A percentile compares a stretch with the other conserved stretches of the same genome.
Conservation (phyloP, 805 yeast species). For the Saturnispora zaruensis region DNA sequence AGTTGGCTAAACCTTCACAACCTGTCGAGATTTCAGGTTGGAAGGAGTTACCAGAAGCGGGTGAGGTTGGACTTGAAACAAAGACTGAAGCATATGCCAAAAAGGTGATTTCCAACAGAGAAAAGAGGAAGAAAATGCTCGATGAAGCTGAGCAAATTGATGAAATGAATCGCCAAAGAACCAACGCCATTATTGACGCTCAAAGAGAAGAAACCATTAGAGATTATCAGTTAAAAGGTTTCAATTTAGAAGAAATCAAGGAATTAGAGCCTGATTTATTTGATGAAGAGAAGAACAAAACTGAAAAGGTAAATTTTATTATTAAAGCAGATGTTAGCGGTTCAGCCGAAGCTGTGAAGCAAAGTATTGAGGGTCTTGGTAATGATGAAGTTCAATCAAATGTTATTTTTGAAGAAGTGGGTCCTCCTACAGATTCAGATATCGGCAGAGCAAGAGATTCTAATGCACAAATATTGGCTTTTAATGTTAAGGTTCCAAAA, state of each 20-base stretch:
- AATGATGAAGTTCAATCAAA: slow-evolving; percentile 71
- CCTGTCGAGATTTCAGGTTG: slow-evolving; percentile 92
- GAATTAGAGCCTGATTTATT: slow-evolving; percentile 28
- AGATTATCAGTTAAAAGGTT: slow-evolving; percentile 54
- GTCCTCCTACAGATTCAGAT: slow-evolving; percentile 62
- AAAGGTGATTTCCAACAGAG: slow-evolving; percentile 59
- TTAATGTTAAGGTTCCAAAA: slow-evolving; percentile 64
- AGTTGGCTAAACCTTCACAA: slow-evolving; percentile 71
- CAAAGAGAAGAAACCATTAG: slow-evolving; percentile 45
- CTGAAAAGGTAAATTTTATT: slow-evolving; percentile 47
- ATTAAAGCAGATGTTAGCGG: slow-evolving; percentile 91
- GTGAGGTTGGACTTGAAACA: slow-evolving; percentile 75
- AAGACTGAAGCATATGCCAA: slow-evolving; percentile 67
- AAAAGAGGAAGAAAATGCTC: slow-evolving; percentile 41
- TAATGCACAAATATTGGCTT: slow-evolving; percentile 65
- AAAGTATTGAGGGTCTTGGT: slow-evolving; percentile 74
- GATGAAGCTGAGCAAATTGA: slow-evolving; percentile 60
- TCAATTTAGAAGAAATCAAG: slow-evolving; percentile 40
- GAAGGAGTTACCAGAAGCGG: slow-evolving; percentile 89
- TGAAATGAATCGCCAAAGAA: slow-evolving; percentile 58
- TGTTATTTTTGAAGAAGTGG: slow-evolving; percentile 72
- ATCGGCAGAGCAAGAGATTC: slow-evolving; percentile 61
- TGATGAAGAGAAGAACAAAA: slow-evolving; percentile 24
- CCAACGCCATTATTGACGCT: slow-evolving; percentile 43
- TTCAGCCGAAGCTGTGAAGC: slow-evolving; percentile 86